These are phyloP conservation scores for Juncus effusus DNA, from an alignment of 176 grass and related monocot genomes.

Conservation along the genomic window DNA sequence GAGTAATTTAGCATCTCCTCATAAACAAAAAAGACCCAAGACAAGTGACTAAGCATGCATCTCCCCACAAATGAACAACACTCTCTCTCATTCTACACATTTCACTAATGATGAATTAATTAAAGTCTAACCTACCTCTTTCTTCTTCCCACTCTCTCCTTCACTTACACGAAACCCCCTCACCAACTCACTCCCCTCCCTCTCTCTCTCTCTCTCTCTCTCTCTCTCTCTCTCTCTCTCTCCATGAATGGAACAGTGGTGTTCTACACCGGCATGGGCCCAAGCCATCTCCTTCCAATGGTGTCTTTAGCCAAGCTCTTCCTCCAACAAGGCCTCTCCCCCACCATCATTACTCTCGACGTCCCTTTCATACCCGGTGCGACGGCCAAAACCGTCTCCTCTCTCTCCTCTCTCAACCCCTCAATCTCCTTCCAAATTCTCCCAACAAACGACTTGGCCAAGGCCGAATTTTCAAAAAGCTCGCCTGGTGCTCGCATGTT, in stretches of 20 bases:
- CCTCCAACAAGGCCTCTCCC: conserved; percentile 22
- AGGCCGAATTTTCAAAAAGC: neutral
- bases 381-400: conserved; percentile 12
- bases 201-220: too few species aligned
- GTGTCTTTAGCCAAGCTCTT: conserved; percentile 46
- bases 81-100: too few species aligned
- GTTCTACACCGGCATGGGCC: conserved; percentile 35
- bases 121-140: too few species aligned
- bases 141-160: too few species aligned
- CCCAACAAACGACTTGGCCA: neutral
- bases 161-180: too few species aligned
- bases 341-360: conserved; percentile 24
- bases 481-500: neutral
- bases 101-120: too few species aligned
- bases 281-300: conserved; percentile 39
- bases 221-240: neutral
- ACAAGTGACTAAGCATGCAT: too few species aligned
- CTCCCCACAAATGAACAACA: too few species aligned
- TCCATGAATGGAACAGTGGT: conserved; percentile 31
- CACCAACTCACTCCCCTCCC: too few species aligned
- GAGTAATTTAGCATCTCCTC: too few species aligned
- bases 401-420: conserved; percentile 17
- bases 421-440: conserved; percentile 43
- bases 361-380: neutral
- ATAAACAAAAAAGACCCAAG: too few species aligned